Evolutionary conservation across 257 asterid species (phyloP), one percentile per base, ranked within the genome.

Genomic region (Misopates orontium): DNA sequence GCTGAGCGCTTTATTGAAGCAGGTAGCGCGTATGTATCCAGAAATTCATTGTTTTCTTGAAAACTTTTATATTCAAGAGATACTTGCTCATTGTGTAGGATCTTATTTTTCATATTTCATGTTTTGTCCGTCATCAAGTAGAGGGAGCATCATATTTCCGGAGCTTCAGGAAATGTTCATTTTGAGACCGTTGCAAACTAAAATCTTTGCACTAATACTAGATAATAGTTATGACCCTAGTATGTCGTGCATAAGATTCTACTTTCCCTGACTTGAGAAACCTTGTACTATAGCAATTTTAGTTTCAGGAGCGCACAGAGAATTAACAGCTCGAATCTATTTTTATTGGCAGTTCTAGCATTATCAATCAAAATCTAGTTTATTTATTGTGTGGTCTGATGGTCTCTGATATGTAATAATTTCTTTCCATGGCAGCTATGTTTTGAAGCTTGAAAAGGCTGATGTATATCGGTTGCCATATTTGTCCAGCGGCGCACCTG

Each of bases 1-100:
- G 97, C 98, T 41, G 98, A 91, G 84, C 91, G 98, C 57, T 93
- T 93, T 72, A 93, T 93, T 75, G 97, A 93, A 93, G 97, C 98
- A 85, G 97, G 97, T 87, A 93, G 98, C 95, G 82, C 95, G 96
- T 93, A 93, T 67, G 96, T 93, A 93, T 93, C 98, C 60, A 63
- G 57, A 62, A 59, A 32, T 19, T 67, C 67, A 67, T 72, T 70
- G 49, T 73, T 36, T 55, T 41, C 61, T 63, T 49, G 36, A 42
- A 21, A 15, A 71, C 18, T 41, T 42, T 15, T 42, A 39, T 57
- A 65, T 52, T 64, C 32, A 31, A 66, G 57, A 74, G 16, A 67
- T 24, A 23, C 48, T 32, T 56, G 17, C 65, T 24, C 56, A 21
- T 70, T n/a, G 44, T 72, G 50, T 64, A 50, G 51, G 25, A 67